These are phyloP conservation scores for Cytospora leucostoma DNA, from an alignment of 2,329 filamentous ascomycete species.

Conservation along the genomic window DNA sequence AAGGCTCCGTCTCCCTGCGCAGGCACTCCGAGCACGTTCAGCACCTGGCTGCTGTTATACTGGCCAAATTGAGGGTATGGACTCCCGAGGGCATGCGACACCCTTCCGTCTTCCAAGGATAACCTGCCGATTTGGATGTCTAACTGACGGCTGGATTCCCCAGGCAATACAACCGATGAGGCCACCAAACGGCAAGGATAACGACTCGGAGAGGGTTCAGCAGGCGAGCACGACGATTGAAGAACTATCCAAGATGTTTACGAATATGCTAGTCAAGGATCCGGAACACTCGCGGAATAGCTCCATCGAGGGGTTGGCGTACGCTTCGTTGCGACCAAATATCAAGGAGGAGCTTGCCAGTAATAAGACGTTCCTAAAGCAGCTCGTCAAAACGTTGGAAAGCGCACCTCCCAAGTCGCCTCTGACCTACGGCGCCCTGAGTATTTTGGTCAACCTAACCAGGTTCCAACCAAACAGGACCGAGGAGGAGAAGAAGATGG, in stretches of 20 bases:
- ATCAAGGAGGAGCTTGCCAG: constrained; percentile 79
- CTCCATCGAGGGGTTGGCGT: constrained; percentile 88
- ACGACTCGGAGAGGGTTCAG: constrained; percentile 47
- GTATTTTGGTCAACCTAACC: constrained; percentile 83
- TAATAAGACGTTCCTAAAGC: constrained; percentile 68
- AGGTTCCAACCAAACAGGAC: constrained; percentile 74
- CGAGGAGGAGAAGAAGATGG: constrained; percentile 91
- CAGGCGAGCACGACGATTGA: constrained; percentile 63
- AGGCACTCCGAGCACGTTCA: constrained; percentile 63
- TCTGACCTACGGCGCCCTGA: constrained; percentile 81
- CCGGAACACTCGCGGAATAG: constrained; percentile 63
- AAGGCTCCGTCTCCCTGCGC: constrained; percentile 61
- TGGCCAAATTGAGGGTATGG: constrained; percentile 69
- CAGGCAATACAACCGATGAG: constrained; percentile 55
- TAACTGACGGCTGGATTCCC: constrained; percentile 50
- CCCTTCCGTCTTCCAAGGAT: constrained; percentile 23
- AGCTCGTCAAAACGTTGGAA: constrained; percentile 65
- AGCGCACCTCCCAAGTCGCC: constrained; percentile 65
- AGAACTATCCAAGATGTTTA: constrained; percentile 65
- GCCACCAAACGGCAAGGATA: constrained; percentile 38
- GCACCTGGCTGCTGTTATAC: constrained; percentile 70
- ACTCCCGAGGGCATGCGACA: constrained; percentile 33
- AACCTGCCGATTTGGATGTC: constrained; percentile 37
- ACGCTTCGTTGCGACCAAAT: constrained; percentile 80
- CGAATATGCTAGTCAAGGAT: constrained; percentile 64